Conservation (phyloP, 768 basidiomycete genomes). For the Termitomyces sp. region DNA sequence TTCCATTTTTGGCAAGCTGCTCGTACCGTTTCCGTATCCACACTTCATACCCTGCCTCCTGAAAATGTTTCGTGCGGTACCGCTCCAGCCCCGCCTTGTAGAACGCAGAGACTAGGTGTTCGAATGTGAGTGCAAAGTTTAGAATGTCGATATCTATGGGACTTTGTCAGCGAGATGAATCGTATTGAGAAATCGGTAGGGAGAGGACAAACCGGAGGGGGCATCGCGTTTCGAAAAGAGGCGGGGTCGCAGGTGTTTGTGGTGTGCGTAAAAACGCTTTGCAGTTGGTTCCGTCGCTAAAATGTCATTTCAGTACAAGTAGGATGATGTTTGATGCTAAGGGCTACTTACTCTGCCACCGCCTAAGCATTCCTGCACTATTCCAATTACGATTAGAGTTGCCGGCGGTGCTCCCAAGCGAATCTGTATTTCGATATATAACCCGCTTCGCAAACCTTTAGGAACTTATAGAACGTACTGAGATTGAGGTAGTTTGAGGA, state of each 20-base stretch:
- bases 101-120: constrained; percentile 40
- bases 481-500: too few species aligned
- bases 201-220: neutral
- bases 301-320: neutral
- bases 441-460: too few species aligned
- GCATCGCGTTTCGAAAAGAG: neutral
- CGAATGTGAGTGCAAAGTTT: constrained; percentile 40
- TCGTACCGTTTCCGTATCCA: constrained; percentile 42
- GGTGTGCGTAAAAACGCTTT: neutral
- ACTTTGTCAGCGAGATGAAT: neutral
- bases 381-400: too few species aligned
- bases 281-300: neutral
- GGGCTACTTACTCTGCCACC: neutral
- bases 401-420: too few species aligned
- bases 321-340: neutral
- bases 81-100: constrained; percentile 33
- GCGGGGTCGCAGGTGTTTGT: neutral
- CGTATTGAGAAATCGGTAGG: neutral
- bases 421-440: too few species aligned
- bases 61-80: constrained; percentile 37
- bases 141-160: constrained; percentile 23
- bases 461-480: too few species aligned
- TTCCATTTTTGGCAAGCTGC: constrained; percentile 47
- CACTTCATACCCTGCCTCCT: constrained; percentile 33
- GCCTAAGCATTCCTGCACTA: too few species aligned